Conservation (phyloP, 2,329 filamentous ascomycete species). For the Aspergillus novoparasiticus region DNA sequence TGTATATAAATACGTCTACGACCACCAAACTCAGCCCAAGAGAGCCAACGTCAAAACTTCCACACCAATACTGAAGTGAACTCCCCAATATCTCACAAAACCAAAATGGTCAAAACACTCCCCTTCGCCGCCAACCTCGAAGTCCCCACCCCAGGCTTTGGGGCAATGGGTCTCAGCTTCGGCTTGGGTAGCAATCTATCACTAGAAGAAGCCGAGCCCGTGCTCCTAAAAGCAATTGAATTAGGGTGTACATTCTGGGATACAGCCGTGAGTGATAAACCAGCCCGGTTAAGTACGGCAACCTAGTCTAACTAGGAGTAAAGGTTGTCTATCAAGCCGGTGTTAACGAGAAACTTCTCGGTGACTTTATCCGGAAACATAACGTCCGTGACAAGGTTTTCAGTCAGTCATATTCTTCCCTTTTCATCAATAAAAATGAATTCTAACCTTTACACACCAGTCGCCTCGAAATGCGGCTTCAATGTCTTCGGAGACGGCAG, state of each 20-base stretch:
- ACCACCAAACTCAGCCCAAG: neutral
- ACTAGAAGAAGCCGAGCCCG: slow-evolving; percentile 51
- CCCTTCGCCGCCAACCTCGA: slow-evolving; percentile 40
- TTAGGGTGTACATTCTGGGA: slow-evolving; percentile 52
- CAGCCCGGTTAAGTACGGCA: accelerated
- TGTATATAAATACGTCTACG: neutral
- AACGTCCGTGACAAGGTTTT: slow-evolving; percentile 54
- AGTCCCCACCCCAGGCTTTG: slow-evolving; percentile 50
- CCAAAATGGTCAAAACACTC: slow-evolving; percentile 46
- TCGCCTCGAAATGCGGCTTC: slow-evolving; percentile 54
- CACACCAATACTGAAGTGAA: too few relatives aligned
- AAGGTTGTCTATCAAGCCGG: slow-evolving; percentile 52
- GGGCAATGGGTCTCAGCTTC: slow-evolving; percentile 54
- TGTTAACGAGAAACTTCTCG: slow-evolving; percentile 54
- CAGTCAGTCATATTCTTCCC: slow-evolving; percentile 30
- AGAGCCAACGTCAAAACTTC: neutral
- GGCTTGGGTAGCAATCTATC: slow-evolving; percentile 47
- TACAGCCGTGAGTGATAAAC: slow-evolving; percentile 42
- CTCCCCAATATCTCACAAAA: too few relatives aligned
- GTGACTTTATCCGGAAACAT: slow-evolving; percentile 55
- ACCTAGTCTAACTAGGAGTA: neutral
- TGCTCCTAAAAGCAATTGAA: slow-evolving; percentile 53
- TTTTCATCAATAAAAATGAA: neutral
- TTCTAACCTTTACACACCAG: slow-evolving; percentile 24
- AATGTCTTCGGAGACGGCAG: slow-evolving; percentile 36